Base-by-base conservation (phyloP, 2,329 filamentous ascomycete genomes). In the Neofusicoccum kwambonambiense region DNA sequence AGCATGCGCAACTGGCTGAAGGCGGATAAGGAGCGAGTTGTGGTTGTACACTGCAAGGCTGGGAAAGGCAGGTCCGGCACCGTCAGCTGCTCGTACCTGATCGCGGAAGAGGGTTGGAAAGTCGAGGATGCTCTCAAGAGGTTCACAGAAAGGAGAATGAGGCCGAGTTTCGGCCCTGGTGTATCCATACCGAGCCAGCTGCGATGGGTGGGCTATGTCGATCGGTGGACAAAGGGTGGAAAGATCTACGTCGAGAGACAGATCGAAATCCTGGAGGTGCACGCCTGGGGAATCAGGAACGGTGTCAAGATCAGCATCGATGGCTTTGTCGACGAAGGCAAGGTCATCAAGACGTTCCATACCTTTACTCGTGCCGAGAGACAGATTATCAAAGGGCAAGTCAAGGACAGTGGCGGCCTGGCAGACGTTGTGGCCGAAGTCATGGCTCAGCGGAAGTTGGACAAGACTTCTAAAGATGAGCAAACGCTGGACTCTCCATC, bases 11-110 rank as follows among this genome's bases (percentile, higher is more conserved):
- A 94, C 72, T 98, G 94, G 92, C 76, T 96, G 62, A 70, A 70
- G 13, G 78, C 76, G 22, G 76, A 79, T 31, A 73, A 77, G 27
- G 80, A 81, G 42, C 83, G 92, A 39, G 92, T 98, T 0, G 90
- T 90, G 0, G 93, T 98, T 6, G 92, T 98, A 7, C 95, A 99
- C 77, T 98, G 95, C 82, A 98, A 98, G 76, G 95, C 95, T 1
- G 95, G 95, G 2, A 99, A 99, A 78, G 95, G 95, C 1, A 85
- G 95, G 58, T 96, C 92, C 69, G 95, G 95, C 3, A 97, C 92
- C 0, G 87, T 92, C 71, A 89, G 90, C 35, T 96, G 92, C 77
- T 91, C 90, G 70, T 98, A 97, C 75, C 81, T 99, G 65, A 95
- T 99, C 71, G 89, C 90, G 7, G 91, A 98, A 74, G 90, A 95